Percentiles rank a stretch among this genome's conserved stretches.
Conservation (phyloP, 139 green algal species). For the Spirogloea muscicola region DNA sequence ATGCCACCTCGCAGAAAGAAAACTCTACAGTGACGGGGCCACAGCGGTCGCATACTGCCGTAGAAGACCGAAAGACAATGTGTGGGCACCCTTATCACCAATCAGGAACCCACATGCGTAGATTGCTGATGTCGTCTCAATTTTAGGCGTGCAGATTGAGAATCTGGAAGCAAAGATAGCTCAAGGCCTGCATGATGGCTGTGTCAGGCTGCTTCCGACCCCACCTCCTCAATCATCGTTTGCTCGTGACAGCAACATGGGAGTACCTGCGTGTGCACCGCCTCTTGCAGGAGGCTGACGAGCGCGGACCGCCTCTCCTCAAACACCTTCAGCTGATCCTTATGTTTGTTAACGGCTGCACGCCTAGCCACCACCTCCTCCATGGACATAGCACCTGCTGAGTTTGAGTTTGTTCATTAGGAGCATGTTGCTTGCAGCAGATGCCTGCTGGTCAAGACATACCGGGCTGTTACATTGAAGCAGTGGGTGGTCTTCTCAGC, state of each 20-base stretch:
- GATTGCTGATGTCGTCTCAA: background rate
- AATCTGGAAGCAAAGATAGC: too few species aligned
- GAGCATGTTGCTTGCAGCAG: too few species aligned
- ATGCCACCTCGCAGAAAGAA: background rate
- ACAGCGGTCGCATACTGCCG: too few species aligned
- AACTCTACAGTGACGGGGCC: background rate
- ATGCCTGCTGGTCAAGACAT: too few species aligned
- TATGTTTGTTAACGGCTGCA: background rate
- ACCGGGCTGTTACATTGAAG: too few species aligned
- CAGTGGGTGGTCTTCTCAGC: too few species aligned
- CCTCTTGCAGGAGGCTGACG: conserved; percentile 1
- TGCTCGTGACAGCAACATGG: background rate
- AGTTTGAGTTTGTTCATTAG: background rate
- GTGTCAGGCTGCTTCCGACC: too few species aligned
- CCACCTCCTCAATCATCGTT: background rate
- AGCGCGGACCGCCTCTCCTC: conserved; percentile 7
- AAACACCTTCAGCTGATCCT: background rate
- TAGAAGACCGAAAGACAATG: too few species aligned
- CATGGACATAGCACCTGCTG: conserved; percentile 4
- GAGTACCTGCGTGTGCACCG: conserved; percentile 10
- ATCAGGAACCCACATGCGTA: background rate
- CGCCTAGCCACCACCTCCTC: conserved; percentile 11
- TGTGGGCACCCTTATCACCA: too few species aligned
- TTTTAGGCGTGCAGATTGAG: background rate
- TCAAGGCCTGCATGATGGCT: too few species aligned